Percentiles rank a stretch among this genome's conserved stretches.
Conservation (phyloP, 148 eudicot genomes). For the Rhododendron simsii region DNA sequence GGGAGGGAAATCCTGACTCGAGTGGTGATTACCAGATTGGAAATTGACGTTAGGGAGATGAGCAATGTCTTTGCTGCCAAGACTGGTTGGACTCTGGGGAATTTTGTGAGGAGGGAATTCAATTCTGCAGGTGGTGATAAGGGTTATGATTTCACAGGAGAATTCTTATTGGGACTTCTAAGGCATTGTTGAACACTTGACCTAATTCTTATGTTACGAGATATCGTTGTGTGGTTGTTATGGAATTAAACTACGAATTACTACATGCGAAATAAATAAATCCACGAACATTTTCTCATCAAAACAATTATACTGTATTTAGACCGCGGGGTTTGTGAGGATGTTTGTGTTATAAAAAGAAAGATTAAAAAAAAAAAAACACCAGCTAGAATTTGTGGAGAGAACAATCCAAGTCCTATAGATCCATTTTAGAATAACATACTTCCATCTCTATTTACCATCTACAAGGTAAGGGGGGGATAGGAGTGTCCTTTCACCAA, state of each 20-base stretch:
- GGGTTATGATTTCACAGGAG: background rate
- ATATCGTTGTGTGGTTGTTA: background rate
- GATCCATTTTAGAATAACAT: background rate
- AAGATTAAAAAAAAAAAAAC: background rate
- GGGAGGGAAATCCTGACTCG: background rate
- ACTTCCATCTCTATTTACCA: background rate
- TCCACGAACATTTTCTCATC: background rate
- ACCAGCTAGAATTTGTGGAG: background rate
- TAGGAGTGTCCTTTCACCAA: background rate
- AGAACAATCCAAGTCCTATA: background rate
- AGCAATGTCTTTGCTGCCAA: constrained; percentile 12
- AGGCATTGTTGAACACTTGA: background rate
- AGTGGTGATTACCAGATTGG: background rate
- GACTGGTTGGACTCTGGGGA: constrained; percentile 4
- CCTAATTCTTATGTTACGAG: background rate
- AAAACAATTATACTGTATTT: background rate
- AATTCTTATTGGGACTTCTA: constrained; percentile 6
- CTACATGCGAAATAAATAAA: background rate
- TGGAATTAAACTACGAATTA: background rate
- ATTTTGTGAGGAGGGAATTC: constrained; percentile 13
- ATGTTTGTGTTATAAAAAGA: background rate
- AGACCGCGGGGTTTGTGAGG: background rate
- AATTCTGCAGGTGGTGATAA: background rate
- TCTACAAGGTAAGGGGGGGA: background rate
- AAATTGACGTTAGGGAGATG: background rate